phyloP scores from a whole-genome alignment of 2,329 filamentous ascomycete genomes.

The Epichloe brachyelytri region DNA sequence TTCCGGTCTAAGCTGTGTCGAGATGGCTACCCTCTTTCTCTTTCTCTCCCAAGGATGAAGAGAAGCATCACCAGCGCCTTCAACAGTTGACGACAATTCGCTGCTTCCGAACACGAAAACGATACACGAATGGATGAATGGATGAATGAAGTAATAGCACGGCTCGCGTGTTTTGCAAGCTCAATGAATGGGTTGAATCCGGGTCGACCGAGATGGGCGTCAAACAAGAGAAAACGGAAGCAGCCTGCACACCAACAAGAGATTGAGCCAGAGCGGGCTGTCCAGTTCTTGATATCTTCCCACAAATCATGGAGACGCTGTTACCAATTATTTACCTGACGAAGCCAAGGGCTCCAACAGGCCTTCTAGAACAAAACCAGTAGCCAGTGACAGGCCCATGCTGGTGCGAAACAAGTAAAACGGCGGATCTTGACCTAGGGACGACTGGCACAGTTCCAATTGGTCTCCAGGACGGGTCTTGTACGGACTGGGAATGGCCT shows the following conservation, averaged over 20 bases:
- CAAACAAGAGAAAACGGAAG: neutral
- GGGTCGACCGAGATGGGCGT: neutral
- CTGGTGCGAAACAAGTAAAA: conserved; percentile 4
- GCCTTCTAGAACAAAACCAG: conserved; percentile 4
- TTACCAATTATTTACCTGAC: neutral
- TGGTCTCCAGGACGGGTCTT: neutral
- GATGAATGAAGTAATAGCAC: too few relatives aligned
- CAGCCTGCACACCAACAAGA: neutral
- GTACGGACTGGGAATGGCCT: too few relatives aligned
- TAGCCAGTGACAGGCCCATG: conserved; percentile 2
- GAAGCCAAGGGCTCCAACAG: conserved; percentile 2
- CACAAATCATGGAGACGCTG: conserved; percentile 5
- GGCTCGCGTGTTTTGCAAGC: too few relatives aligned
- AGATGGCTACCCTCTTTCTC: neutral
- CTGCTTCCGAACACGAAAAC: too few relatives aligned
- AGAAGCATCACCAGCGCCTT: neutral
- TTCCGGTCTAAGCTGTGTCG: conserved; percentile 1
- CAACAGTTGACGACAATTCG: too few relatives aligned
- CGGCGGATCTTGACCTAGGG: neutral
- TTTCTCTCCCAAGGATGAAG: neutral
- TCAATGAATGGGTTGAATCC: neutral
- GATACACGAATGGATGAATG: too few relatives aligned
- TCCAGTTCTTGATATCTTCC: conserved; percentile 1
- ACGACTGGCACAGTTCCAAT: neutral
- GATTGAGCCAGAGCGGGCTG: neutral